Evolutionary conservation across 176 grass and related monocot genomes (phyloP), one percentile per base, ranked within the genome.

Genomic region (Secale cereale): DNA sequence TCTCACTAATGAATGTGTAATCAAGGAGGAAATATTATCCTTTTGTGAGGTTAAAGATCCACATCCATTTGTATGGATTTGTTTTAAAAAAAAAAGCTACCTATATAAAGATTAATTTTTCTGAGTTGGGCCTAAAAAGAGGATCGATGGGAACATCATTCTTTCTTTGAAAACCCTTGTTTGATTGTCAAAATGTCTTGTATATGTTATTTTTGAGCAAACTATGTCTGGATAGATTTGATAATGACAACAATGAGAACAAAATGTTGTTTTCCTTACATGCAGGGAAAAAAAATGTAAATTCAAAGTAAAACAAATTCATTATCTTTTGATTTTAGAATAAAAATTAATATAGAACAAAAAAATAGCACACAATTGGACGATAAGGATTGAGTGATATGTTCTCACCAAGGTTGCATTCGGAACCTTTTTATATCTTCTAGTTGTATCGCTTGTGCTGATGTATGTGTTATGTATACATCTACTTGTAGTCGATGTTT

Each of bases 171-270:
- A 33, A 32, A 43, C 57, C 25, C 17, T 52, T 27, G 31, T 82
- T 82, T 65, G 31, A 61, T 73, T 56, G 54, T 72, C 19, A 4
- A 77, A 78, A 77, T 82, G 77, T 70, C 63, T 10, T 59, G 6
- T 52, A 7, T 19, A 52, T 59, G 27, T 37, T 35, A 17, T 61
- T 20, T 7, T 75, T 17, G 16, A 59, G 15, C 15, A 14, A 0
- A 70, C 54, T 63, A 9, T 19, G 6, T 36, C 40, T 1, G 1
- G 33, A 35, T 63, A 39, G n/a, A 63, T 52, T 14, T 22, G 50
- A 82, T 3, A 81, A 43, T 20, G 28, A 81, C 5, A 40, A 37
- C 25, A 16, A 33, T 19, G 2, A 36, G 11, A 78, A 28, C 65
- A 79, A 67, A 88, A 13, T 4, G 32, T 41, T 8, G 5, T 61